Evolutionary conservation across 768 basidiomycete species (phyloP), one percentile per base, ranked within the genome.

Genomic region (Lactifluus subvellereus): DNA sequence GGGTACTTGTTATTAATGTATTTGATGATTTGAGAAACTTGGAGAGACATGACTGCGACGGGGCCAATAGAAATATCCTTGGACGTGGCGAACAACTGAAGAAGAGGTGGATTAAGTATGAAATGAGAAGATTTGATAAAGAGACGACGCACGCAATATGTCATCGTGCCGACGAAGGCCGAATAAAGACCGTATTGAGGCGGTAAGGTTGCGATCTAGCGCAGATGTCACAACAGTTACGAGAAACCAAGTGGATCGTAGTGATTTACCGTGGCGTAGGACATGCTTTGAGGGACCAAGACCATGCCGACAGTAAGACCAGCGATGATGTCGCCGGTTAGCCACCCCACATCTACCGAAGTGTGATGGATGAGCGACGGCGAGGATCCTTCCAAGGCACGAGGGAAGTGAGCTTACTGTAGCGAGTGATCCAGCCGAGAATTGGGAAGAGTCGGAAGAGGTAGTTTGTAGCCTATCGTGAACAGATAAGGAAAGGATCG

Each of bases 31-130:
- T 91, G 85, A 8, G 91, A 82, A 18, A 86, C 84, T 20, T 90
- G 89, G 55, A 97, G 81, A 2, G 93, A 95, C 94, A 99, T 97
- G 72, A 99, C 96, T 8, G 97, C 96, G 68, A 98, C 96, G 2
- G 97, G 97, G 54, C 97, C 97, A 68, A 99, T 98, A n/a, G 94
- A 95, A 47, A 99, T 91, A 78, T 99, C 97, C 74, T 98, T 98
- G 33, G 92, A 92, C 0, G 97, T 98, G 27, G 94, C 96, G 71
- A 98, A 98, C 76, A 97, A 83, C 88, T 92, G 66, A 27, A 37
- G 18, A 30, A 45, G 35, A 60, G 37, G 40, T 27, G 52, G 16
- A 11, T 53, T 54, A 4, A 10, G 62, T 59, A 45, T 57, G 38
- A 54, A 42, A 49, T 48, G 42, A 37, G 38, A 27, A 33, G 32